Evolutionary conservation across 139 green algal species (phyloP), one percentile per base, ranked within the genome.

Genomic region (Nannochloris sp.): DNA sequence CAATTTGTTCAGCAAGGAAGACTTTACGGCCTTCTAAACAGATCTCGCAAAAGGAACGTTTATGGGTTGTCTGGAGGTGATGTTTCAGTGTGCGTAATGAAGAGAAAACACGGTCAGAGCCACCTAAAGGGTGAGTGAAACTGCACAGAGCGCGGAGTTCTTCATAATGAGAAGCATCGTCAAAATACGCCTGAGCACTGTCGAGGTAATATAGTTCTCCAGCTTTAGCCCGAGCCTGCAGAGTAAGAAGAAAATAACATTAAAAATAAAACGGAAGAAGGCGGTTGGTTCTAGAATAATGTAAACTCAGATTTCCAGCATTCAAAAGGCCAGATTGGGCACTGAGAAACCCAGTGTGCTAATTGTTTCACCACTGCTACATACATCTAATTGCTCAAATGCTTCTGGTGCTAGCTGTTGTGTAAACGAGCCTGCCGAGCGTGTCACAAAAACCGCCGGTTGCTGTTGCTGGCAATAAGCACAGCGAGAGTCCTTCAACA

Each of bases 1-100:
- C 35, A 25, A 89, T 42, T 83, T 97, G 92, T 78, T 98, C 92
- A 32, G 74, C 72, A 13, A 96, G 51, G 55, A 98, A 97, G 32
- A 95, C 83, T 86, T 95, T 73, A 39, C 66, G 55, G 13, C 83
- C 71, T 53, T 85, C 87, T 27, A 97, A 58, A 75, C 92, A 98
- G 30, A 98, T 77, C 58, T 91, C 78, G 65, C 92, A 98, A 62
- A 98, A 92, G 37, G 81, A 70, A 34, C 87, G 74, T 44, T 85
- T 80, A 62, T 81, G 67, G 7, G 73, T 55, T 19, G 59, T 57
- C 32, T 74, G 37, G 24, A 97, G 54, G 38, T 91, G 73, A 15
- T 60, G 54, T 69, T 90, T 89, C 25, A 98, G 75, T 1, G 68
- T 64, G 7, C 70, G 71, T 5, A 90, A 54, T 6, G 46, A 75